Conservation (phyloP, 169 alveolate genomes). For the Cardiosporidium cionae region DNA sequence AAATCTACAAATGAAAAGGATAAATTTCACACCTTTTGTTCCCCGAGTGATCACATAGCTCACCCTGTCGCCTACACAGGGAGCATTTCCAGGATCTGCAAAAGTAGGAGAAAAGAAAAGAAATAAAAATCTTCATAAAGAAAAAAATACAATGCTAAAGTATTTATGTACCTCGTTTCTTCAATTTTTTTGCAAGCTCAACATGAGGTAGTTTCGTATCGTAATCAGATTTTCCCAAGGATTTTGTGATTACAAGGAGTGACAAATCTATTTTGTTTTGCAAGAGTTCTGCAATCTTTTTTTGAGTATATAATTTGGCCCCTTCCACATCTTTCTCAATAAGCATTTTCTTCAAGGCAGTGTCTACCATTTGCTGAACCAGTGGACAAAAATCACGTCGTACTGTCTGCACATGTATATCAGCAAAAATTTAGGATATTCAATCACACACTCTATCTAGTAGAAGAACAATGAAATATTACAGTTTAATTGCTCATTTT, state of each 20-base stretch:
- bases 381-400: constrained; percentile 94
- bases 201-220: constrained; percentile 96
- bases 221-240: constrained; percentile 84
- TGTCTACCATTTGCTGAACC: constrained; percentile 88
- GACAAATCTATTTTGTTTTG: constrained; percentile 94
- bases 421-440: background rate
- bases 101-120: background rate
- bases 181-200: constrained; percentile 94
- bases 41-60: constrained; percentile 56
- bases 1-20: too few relatives aligned
- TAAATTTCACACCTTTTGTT: too few relatives aligned
- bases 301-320: constrained; percentile 76
- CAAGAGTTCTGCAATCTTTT: constrained; percentile 46
- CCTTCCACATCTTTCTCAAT: constrained; percentile 80
- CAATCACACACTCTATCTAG: background rate
- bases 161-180: constrained; percentile 63
- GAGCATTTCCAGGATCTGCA: constrained; percentile 89
- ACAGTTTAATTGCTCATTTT: too few relatives aligned
- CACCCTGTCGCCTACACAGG: constrained; percentile 97
- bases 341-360: constrained; percentile 75
- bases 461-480: too few relatives aligned
- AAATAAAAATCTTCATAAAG: background rate
- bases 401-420: constrained; percentile 75
- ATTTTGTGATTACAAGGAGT: constrained; percentile 92
- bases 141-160: constrained; percentile 27